A percentile compares a stretch with the other conserved stretches of the same genome.
phyloP scores from a whole-genome alignment of 495 filamentous ascomycete genomes.

The Aspergillus haitiensis region DNA sequence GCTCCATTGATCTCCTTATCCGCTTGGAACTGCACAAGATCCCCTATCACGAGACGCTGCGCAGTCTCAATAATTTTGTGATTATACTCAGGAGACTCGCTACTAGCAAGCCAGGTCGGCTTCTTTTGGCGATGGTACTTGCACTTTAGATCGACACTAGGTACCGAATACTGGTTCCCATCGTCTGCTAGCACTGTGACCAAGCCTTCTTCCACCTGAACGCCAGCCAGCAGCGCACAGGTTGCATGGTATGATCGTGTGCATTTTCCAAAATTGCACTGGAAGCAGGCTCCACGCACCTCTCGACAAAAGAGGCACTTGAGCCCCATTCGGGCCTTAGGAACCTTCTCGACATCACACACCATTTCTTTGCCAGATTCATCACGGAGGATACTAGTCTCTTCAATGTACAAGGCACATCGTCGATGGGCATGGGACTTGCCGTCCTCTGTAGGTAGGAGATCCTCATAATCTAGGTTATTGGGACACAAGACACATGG shows the following conservation, averaged over 20 bases:
- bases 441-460: conserved; percentile 86
- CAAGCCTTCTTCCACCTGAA: conserved; percentile 81
- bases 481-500: conserved; percentile 96
- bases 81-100: conserved; percentile 72
- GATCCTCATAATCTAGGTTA: conserved; percentile 77
- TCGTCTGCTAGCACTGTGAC: conserved; percentile 89
- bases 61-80: conserved; percentile 60
- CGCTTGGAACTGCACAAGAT: conserved; percentile 87
- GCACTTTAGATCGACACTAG: conserved; percentile 88
- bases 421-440: conserved; percentile 78
- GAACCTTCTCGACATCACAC: conserved; percentile 73
- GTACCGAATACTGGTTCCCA: conserved; percentile 84
- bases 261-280: conserved; percentile 95
- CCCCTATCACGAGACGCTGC: conserved; percentile 63
- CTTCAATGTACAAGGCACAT: conserved; percentile 87
- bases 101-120: conserved; percentile 57
- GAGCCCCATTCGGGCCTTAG: conserved; percentile 83
- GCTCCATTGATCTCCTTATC: conserved; percentile 90
- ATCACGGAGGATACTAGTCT: conserved; percentile 78
- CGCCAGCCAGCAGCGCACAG: conserved; percentile 87
- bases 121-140: conserved; percentile 89
- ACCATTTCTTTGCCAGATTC: conserved; percentile 69
- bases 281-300: conserved; percentile 91
- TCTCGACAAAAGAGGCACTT: conserved; percentile 94
- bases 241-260: conserved; percentile 92